phyloP scores from a whole-genome alignment of 495 filamentous ascomycete genomes.

The Penicillium bialowiezense region DNA sequence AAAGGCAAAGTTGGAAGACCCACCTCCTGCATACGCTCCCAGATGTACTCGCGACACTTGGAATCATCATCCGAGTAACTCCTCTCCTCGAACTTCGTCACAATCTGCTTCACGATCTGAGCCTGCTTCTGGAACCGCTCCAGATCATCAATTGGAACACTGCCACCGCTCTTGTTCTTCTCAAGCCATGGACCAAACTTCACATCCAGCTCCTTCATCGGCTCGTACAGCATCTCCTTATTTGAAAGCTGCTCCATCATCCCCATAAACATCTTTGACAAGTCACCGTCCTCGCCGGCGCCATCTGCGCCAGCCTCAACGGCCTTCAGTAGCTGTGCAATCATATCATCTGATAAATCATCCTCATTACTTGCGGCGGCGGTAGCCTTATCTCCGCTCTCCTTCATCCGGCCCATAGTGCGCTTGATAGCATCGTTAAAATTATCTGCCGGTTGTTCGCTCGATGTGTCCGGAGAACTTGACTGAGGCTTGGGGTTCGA shows the following conservation, averaged over 20 bases:
- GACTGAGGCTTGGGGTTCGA: slow-evolving; percentile 5
- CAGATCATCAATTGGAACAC: slow-evolving; percentile 64
- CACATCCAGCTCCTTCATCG: slow-evolving; percentile 92
- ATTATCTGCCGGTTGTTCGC: slow-evolving; percentile 41
- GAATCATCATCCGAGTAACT: slow-evolving; percentile 78
- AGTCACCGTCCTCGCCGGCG: slow-evolving; percentile 74
- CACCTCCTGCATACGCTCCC: slow-evolving; percentile 97
- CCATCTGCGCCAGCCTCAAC: slow-evolving; percentile 59
- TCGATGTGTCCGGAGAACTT: slow-evolving; percentile 3
- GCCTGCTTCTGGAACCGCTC: slow-evolving; percentile 80
- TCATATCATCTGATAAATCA: slow-evolving; percentile 70
- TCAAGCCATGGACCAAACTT: slow-evolving; percentile 89
- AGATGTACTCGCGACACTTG: slow-evolving; percentile 84
- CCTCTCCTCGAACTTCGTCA: slow-evolving; percentile 76
- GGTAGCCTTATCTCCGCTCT: slow-evolving; percentile 75
- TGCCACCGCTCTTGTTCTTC: slow-evolving; percentile 65
- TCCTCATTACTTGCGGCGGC: slow-evolving; percentile 64
- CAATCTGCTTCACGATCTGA: slow-evolving; percentile 78
- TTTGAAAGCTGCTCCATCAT: slow-evolving; percentile 99
- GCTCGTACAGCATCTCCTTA: slow-evolving; percentile 97
- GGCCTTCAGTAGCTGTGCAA: slow-evolving; percentile 82
- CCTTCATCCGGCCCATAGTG: slow-evolving; percentile 93
- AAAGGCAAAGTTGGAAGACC: slow-evolving; percentile 22
- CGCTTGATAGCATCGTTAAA: slow-evolving; percentile 89
- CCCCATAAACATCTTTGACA: slow-evolving; percentile 86